Evolutionary conservation across 2,329 filamentous ascomycete genomes (phyloP).

Genomic region (Penicillium sp.): DNA sequence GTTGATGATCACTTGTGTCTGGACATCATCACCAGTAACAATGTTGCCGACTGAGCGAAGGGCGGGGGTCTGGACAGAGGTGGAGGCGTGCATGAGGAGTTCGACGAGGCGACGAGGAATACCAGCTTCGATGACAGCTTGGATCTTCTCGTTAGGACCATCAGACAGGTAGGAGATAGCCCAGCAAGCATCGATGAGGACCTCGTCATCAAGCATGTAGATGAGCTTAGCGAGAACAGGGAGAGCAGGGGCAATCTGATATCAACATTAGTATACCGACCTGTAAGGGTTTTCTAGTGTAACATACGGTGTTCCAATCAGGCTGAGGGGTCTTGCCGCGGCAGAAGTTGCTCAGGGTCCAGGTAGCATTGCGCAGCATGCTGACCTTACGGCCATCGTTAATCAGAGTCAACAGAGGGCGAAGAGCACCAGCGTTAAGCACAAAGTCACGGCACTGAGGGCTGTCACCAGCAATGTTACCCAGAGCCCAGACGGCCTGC

Average conservation of each 20-base stretch:
- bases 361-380: slow-evolving; percentile 98
- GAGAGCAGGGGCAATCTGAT: slow-evolving; percentile 87
- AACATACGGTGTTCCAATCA: slow-evolving; percentile 90
- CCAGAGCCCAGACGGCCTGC: slow-evolving; percentile 97
- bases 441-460: slow-evolving; percentile 97
- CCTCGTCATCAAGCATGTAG: slow-evolving; percentile 97
- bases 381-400: slow-evolving; percentile 98
- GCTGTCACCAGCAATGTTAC: slow-evolving; percentile 98
- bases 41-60: slow-evolving; percentile 98
- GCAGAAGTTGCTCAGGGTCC: slow-evolving; percentile 99
- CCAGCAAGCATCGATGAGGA: slow-evolving; percentile 99
- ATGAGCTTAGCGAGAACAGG: slow-evolving; percentile 96
- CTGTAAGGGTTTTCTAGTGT: slow-evolving; percentile 3
- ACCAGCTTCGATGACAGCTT: slow-evolving; percentile 97
- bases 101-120: slow-evolving; percentile 96
- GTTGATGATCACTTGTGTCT: slow-evolving; percentile 99
- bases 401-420: slow-evolving; percentile 84
- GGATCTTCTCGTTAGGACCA: slow-evolving; percentile 98
- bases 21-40: slow-evolving; percentile 96
- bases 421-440: slow-evolving; percentile 85
- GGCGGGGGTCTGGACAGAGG: slow-evolving; percentile 95
- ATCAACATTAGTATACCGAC: slow-evolving; percentile 2
- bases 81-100: slow-evolving; percentile 96
- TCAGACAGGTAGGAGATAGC: slow-evolving; percentile 98
- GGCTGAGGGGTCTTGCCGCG: slow-evolving; percentile 99